phyloP scores from a whole-genome alignment of 768 basidiomycete genomes.

The Russula dissimulans region DNA sequence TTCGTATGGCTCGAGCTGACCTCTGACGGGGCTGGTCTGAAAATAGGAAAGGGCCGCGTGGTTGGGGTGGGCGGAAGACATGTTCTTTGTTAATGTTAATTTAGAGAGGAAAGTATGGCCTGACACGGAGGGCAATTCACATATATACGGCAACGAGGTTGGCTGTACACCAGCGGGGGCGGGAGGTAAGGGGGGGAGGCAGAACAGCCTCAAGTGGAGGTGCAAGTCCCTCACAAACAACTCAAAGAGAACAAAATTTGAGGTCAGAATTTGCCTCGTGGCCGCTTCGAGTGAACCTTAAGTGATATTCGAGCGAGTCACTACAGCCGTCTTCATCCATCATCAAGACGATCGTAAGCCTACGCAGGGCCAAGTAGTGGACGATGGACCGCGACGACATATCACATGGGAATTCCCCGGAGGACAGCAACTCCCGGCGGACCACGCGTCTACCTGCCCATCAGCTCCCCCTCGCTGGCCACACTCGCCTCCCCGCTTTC shows the following conservation, averaged over 20 bases:
- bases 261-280: conserved; percentile 9
- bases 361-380: too few relatives aligned
- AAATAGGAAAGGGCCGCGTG: conserved; percentile 39
- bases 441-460: background rate
- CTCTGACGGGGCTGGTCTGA: conserved; percentile 58
- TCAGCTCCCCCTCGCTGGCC: background rate
- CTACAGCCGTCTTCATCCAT: too few relatives aligned
- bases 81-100: background rate
- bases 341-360: background rate
- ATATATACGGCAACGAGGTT: background rate
- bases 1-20: conserved; percentile 65
- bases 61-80: conserved; percentile 11
- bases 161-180: background rate
- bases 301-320: background rate
- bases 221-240: background rate
- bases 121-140: too few relatives aligned
- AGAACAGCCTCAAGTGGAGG: background rate
- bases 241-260: background rate
- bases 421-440: background rate
- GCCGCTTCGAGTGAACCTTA: background rate
- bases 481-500: background rate
- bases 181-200: background rate
- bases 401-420: conserved; percentile 5
- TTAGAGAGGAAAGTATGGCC: background rate
- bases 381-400: background rate